Evolutionary conservation across 495 filamentous ascomycete genomes (phyloP).

Genomic region (Massariosphaeria phaeospora): DNA sequence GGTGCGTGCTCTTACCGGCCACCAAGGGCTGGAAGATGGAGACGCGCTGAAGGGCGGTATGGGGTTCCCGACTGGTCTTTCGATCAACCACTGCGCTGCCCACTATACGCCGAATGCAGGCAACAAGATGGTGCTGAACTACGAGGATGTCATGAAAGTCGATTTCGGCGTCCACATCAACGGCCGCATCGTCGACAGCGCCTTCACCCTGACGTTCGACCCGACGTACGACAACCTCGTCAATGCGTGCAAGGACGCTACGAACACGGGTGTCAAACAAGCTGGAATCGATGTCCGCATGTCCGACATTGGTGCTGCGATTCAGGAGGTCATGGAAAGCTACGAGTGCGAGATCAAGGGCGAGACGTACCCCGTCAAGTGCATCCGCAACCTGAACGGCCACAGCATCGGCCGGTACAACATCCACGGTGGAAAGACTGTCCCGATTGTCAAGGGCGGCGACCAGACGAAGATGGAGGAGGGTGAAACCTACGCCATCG

Average conservation of each 20-base stretch:
- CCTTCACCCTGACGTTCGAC: slow-evolving; percentile 60
- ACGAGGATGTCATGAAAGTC: slow-evolving; percentile 62
- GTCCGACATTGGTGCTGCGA: slow-evolving; percentile 56
- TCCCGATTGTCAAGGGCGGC: slow-evolving; percentile 57
- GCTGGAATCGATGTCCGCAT: slow-evolving; percentile 61
- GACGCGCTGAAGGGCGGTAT: slow-evolving; percentile 54
- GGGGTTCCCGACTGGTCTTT: slow-evolving; percentile 60
- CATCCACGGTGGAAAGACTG: slow-evolving; percentile 58
- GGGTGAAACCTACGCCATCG: slow-evolving; percentile 61
- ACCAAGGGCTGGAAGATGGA: slow-evolving; percentile 56
- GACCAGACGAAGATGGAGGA: slow-evolving; percentile 63
- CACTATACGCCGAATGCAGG: slow-evolving; percentile 63
- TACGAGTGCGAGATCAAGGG: slow-evolving; percentile 58
- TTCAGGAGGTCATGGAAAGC: slow-evolving; percentile 65
- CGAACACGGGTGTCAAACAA: slow-evolving; percentile 57
- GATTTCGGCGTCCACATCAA: slow-evolving; percentile 64
- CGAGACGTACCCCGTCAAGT: slow-evolving; percentile 54
- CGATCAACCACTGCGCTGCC: slow-evolving; percentile 56
- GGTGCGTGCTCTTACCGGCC: slow-evolving; percentile 52
- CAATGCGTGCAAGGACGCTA: slow-evolving; percentile 57
- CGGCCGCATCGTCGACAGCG: slow-evolving; percentile 61
- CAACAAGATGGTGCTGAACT: slow-evolving; percentile 53
- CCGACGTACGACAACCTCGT: slow-evolving; percentile 58
- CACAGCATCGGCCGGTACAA: slow-evolving; percentile 57
- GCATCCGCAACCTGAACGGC: slow-evolving; percentile 54